phyloP scores from a whole-genome alignment of 768 basidiomycete species.

The Lactarius hengduanensis region DNA sequence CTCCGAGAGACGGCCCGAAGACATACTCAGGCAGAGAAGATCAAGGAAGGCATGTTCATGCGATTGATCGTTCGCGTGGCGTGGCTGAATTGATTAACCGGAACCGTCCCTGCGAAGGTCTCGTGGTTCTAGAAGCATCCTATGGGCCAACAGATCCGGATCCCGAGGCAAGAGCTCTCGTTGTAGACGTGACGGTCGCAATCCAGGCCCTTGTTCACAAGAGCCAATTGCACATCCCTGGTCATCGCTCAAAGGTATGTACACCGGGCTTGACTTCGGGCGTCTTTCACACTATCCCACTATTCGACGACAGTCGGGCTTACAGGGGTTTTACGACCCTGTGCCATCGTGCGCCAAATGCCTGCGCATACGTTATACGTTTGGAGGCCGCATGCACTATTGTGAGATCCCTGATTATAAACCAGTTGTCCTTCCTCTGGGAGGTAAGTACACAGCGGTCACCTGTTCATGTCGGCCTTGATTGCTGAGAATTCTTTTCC shows the following conservation, averaged over 20 bases:
- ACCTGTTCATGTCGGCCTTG: slow-evolving; percentile 2
- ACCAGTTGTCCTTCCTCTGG: slow-evolving; percentile 69
- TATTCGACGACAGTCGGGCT: slow-evolving; percentile 47
- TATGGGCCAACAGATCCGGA: slow-evolving; percentile 56
- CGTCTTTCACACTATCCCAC: slow-evolving; percentile 4
- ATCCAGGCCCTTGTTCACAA: slow-evolving; percentile 79
- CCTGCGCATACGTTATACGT: slow-evolving; percentile 71
- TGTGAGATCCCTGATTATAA: slow-evolving; percentile 72
- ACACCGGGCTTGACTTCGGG: slow-evolving; percentile 28
- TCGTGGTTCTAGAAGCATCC: slow-evolving; percentile 71
- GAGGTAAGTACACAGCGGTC: slow-evolving; percentile 50
- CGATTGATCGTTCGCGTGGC: slow-evolving; percentile 14
- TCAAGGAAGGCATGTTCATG: slow-evolving; percentile 56
- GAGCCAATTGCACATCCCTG: slow-evolving; percentile 76
- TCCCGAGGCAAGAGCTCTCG: slow-evolving; percentile 42
- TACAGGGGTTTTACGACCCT: slow-evolving; percentile 90
- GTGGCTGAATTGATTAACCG: slow-evolving; percentile 13
- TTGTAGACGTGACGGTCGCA: slow-evolving; percentile 76
- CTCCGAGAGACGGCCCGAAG: slow-evolving; percentile 67
- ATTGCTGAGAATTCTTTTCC: slow-evolving; percentile 9
- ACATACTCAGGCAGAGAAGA: slow-evolving; percentile 60
- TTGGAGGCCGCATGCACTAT: slow-evolving; percentile 70
- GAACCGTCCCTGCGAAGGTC: slow-evolving; percentile 44
- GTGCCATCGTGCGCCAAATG: slow-evolving; percentile 70
- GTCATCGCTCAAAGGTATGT: slow-evolving; percentile 76